Evolutionary conservation across 345 rosid genomes (phyloP).

Genomic region (Camelina laxa): DNA sequence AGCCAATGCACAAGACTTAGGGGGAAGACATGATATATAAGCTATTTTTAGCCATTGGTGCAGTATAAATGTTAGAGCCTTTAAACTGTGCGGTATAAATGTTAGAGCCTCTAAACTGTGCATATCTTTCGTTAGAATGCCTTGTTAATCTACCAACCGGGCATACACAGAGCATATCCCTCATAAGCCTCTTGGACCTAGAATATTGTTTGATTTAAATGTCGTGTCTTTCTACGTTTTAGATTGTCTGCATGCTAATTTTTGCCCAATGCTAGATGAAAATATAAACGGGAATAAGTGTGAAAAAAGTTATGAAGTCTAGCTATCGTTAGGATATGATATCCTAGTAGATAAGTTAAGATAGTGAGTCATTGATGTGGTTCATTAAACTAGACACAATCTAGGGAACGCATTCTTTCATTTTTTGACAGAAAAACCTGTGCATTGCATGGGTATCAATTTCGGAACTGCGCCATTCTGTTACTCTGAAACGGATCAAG

Average conservation of each 20-base stretch:
- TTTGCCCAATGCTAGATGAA: not conserved
- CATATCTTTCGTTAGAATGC: constrained; percentile 7
- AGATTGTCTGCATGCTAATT: not conserved
- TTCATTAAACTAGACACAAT: constrained; percentile 2
- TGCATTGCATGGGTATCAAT: constrained; percentile 88
- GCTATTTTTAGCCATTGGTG: constrained; percentile 1
- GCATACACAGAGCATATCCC: not conserved
- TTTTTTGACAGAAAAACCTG: constrained; percentile 65
- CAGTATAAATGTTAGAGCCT: constrained; percentile 6
- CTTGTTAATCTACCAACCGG: not conserved
- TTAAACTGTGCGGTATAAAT: not conserved
- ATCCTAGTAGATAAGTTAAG: not conserved
- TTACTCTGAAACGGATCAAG: constrained; percentile 77
- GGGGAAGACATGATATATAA: not conserved
- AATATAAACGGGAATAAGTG: not conserved
- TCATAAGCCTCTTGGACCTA: constrained; percentile 7
- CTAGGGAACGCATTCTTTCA: not conserved
- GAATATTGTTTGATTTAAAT: not conserved
- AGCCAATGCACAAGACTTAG: constrained; percentile 10
- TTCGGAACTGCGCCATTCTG: constrained; percentile 77
- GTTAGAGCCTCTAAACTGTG: not conserved
- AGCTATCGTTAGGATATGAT: not conserved
- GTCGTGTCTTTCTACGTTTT: constrained; percentile 7
- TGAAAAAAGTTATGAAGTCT: constrained; percentile 7
- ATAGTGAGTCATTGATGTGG: constrained; percentile 1